phyloP scores from a whole-genome alignment of 2,329 filamentous ascomycete species.

The Aspergillus tanneri region DNA sequence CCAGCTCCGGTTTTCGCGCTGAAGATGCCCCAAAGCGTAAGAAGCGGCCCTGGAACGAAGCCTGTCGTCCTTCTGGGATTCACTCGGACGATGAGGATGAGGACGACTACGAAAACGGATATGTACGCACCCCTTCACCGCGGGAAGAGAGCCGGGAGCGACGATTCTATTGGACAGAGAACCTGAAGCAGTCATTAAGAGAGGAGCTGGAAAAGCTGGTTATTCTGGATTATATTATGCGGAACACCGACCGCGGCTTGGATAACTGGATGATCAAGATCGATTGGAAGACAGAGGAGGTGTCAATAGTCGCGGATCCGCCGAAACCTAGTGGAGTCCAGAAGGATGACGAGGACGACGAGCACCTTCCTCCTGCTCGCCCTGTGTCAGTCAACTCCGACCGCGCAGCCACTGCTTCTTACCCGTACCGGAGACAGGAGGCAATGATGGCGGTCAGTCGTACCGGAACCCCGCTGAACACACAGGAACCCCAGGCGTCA shows the following conservation, averaged over 20 bases:
- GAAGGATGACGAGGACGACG: slow-evolving; percentile 48
- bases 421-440: slow-evolving; percentile 75
- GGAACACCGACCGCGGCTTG: slow-evolving; percentile 91
- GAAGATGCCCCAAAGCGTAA: slow-evolving; percentile 66
- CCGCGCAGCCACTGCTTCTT: slow-evolving; percentile 43
- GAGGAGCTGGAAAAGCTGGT: slow-evolving; percentile 97
- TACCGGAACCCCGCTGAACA: slow-evolving; percentile 53
- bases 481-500: slow-evolving; percentile 51
- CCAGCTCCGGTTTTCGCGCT: slow-evolving; percentile 65
- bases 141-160: slow-evolving; percentile 48
- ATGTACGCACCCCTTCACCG: slow-evolving; percentile 42
- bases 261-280: slow-evolving; percentile 99
- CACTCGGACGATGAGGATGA: slow-evolving; percentile 64
- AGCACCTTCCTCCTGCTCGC: slow-evolving; percentile 54
- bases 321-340: slow-evolving; percentile 60
- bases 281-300: slow-evolving; percentile 77
- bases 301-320: slow-evolving; percentile 83
- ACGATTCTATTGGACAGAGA: slow-evolving; percentile 80
- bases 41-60: slow-evolving; percentile 75
- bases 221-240: slow-evolving; percentile 98
- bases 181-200: slow-evolving; percentile 83
- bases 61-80: slow-evolving; percentile 67
- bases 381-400: slow-evolving; percentile 58
- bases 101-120: slow-evolving; percentile 46
- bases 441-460: slow-evolving; percentile 74